Evolutionary conservation across 805 yeast species (phyloP), one percentile per base, ranked within the genome.

Genomic region (Candida nitratophila): DNA sequence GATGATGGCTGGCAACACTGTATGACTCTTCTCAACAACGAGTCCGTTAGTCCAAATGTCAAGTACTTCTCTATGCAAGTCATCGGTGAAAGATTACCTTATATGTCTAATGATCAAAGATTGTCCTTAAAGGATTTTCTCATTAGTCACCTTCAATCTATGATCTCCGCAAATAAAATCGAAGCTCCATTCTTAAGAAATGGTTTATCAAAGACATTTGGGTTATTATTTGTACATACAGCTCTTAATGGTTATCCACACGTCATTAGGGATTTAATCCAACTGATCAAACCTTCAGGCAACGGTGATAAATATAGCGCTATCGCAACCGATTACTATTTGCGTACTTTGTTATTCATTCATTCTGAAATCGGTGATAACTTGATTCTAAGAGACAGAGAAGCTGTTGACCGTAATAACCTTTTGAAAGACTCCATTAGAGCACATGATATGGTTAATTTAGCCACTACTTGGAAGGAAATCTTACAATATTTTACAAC

Each of bases 291-390:
- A 39, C n/a, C 43, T 7, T 42, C 56, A 33, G 43, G 55, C 12
- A 46, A 42, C 29, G 27, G 27, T 24, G 57, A 54, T 35, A 47
- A 64, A 3, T 64, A 69, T 54, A 60, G 70, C 55, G 59, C 60
- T 47, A 49, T 77, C 42, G 77, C 75, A 51, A 59, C 73, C 11
- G 97, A 90, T 57, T 77, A 86, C 61, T 89, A 84, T 61, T 63
- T 83, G 33, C 76, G 96, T 56, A 75, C 88, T 8, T 67, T 89
- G 47, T 63, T 80, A 37, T 77, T 84, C 27, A 79, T 93, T 47
- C 97, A 93, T 61, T 81, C 82, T 26, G 96, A 90, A 64, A 88
- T 93, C 52, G 99, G 96, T 30, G 99, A 93, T 61, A 93, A 86
- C 58, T 74, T 90, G 51, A 84, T 89, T 50, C 66, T 80, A 29